Base-by-base conservation (phyloP, 202 grass and related monocot species). In the Panicum hallii region DNA sequence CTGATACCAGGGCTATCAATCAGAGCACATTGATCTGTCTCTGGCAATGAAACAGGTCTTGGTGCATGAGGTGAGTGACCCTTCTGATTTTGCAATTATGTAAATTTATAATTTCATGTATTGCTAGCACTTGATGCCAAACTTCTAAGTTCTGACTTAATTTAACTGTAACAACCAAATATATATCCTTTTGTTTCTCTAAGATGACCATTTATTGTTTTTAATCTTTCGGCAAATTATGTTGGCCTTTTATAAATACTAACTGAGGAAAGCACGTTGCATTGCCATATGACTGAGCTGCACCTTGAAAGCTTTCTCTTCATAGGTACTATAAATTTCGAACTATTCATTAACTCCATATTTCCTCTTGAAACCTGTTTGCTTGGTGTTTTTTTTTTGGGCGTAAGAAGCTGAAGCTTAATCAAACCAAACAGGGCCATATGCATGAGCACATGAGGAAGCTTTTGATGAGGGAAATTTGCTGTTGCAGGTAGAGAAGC, bases 31-130 rank as follows among this genome's bases (percentile, higher is more conserved):
- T 84, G 88, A 70, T 79, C 88, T 98, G 46, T 90, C 93, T 85
- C 70, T 90, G 86, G 89, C 88, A 60, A 84, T 93, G 88, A 95
- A 94, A 81, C 93, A 98, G 63, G 87, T 95, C 63, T 86, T 98
- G 67, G 75, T 95, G 87, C 93, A 98, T 60, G 93, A 98, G 89
- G 93, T 95, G 26, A 81, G 83, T 20, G n/a, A 7, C 75, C 78
- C 63, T 79, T 73, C 30, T 42, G 67, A 53, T 12, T 64, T 71
- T 81, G 45, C 46, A 71, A 71, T 38, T 20, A 20, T 67, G 17
- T 1, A 83, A 42, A 65, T 69, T 43, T 89, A 32, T 47, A 88
- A 13, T 78, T 77, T 68, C 52, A 43, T 89, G 77, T 81, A 44
- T 82, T 71, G 40, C 66, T 83, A 77, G 64, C 23, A 73, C 36